Evolutionary conservation across 164 flowering plant species (phyloP).

Genomic region (Magnolia kwangsiensis): DNA sequence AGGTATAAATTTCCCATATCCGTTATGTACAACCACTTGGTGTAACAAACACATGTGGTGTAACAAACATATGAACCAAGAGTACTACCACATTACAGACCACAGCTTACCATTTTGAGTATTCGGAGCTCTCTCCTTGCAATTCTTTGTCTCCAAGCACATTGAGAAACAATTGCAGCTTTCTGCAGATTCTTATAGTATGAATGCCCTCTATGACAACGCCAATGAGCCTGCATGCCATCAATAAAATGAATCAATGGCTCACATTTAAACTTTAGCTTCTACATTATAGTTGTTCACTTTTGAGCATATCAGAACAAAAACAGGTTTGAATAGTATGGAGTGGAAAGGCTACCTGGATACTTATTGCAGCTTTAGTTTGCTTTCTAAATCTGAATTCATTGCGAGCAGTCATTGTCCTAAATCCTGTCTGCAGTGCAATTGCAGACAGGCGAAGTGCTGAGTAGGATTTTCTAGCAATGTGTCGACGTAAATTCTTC

Average conservation of each 20-base stretch:
- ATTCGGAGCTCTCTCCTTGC: conserved; percentile 84
- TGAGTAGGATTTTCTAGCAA: conserved; percentile 51
- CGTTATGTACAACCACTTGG: background rate
- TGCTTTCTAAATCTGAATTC: conserved; percentile 86
- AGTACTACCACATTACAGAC: conserved; percentile 7
- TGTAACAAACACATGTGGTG: background rate
- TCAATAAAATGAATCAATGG: conserved; percentile 5
- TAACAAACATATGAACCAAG: background rate
- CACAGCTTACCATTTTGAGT: conserved; percentile 77
- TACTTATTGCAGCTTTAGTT: conserved; percentile 73
- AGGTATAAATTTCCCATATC: conserved; percentile 3
- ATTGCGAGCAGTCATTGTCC: conserved; percentile 89
- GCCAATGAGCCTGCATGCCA: conserved; percentile 64
- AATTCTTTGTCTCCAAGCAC: conserved; percentile 90
- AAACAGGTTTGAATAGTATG: background rate
- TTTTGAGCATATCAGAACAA: conserved; percentile 1
- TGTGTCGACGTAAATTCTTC: conserved; percentile 61
- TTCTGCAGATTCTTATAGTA: conserved; percentile 77
- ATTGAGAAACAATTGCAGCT: conserved; percentile 72
- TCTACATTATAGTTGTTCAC: background rate
- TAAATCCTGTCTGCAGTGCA: conserved; percentile 77
- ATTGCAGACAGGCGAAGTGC: conserved; percentile 53
- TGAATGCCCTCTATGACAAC: conserved; percentile 61
- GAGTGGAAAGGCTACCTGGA: conserved; percentile 55
- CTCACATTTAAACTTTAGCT: background rate